Conservation (phyloP, 2,329 filamentous ascomycete genomes). For the Ophiognomonia clavigignenti-juglandacearum region DNA sequence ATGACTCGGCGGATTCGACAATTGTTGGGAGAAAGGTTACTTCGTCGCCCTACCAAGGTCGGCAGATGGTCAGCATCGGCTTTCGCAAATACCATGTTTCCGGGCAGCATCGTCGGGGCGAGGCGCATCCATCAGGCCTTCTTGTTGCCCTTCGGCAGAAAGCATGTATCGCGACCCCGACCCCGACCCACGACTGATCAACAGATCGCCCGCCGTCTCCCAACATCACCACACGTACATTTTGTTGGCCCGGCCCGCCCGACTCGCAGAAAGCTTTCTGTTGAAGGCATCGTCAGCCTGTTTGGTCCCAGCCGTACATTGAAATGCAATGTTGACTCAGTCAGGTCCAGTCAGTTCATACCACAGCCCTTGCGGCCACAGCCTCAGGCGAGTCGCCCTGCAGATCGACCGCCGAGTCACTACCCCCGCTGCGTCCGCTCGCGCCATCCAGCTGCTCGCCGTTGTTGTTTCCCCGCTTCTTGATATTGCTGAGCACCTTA, state of each 20-base stretch:
- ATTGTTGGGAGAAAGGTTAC: constrained; percentile 89
- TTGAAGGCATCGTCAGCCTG: constrained; percentile 16
- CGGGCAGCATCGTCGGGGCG: neutral
- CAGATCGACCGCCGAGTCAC: constrained; percentile 22
- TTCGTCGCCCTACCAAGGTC: constrained; percentile 64
- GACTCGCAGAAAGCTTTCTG: constrained; percentile 81
- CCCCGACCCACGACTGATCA: too few relatives aligned
- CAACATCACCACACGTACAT: constrained; percentile 33
- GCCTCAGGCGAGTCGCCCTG: constrained; percentile 60
- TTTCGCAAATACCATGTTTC: neutral
- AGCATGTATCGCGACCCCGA: too few relatives aligned
- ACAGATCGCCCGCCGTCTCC: neutral
- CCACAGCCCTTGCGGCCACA: constrained; percentile 61
- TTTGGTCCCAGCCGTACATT: neutral
- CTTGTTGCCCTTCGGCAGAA: too few relatives aligned
- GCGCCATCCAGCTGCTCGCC: constrained; percentile 3
- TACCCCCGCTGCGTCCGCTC: constrained; percentile 1
- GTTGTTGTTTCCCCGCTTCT: constrained; percentile 31
- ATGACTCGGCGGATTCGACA: constrained; percentile 92
- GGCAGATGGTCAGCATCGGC: neutral
- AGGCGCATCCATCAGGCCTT: too few relatives aligned
- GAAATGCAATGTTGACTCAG: neutral
- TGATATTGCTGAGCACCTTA: constrained; percentile 53
- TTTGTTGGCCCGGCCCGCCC: constrained; percentile 47
- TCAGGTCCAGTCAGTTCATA: constrained; percentile 36